Evolutionary conservation across 2,329 filamentous ascomycete species (phyloP).

Genomic region (Elsinoe perseae): DNA sequence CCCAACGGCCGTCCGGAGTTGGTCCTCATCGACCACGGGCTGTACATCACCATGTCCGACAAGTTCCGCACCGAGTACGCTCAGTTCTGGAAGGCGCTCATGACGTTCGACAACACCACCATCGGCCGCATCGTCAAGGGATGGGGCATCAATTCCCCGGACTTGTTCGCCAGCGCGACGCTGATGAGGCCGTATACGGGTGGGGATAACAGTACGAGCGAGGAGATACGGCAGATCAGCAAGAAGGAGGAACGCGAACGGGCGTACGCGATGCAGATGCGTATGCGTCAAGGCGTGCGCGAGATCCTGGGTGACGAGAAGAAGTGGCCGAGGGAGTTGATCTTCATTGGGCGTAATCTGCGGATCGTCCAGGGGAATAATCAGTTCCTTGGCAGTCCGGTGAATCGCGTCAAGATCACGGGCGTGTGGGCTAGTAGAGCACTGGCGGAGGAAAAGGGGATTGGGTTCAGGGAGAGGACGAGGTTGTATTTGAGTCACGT

Average conservation of each 20-base stretch:
- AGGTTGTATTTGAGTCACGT: slow-evolving; percentile 68
- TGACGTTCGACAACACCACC: slow-evolving; percentile 85
- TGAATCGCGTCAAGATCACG: slow-evolving; percentile 89
- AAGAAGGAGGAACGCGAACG: slow-evolving; percentile 49
- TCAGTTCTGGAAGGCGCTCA: slow-evolving; percentile 84
- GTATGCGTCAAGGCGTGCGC: slow-evolving; percentile 63
- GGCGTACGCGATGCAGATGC: slow-evolving; percentile 73
- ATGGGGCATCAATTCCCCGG: slow-evolving; percentile 85
- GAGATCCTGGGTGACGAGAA: slow-evolving; percentile 76
- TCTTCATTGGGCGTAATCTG: slow-evolving; percentile 87
- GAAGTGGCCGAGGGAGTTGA: slow-evolving; percentile 81
- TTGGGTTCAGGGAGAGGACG: slow-evolving; percentile 55
- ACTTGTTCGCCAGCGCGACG: slow-evolving; percentile 86
- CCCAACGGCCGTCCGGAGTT: slow-evolving; percentile 78
- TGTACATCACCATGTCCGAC: slow-evolving; percentile 86
- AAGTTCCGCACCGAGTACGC: slow-evolving; percentile 80
- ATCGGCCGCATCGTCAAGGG: slow-evolving; percentile 62
- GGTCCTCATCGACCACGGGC: slow-evolving; percentile 91
- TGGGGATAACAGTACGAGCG: slow-evolving; percentile 60
- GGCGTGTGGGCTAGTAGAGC: slow-evolving; percentile 81
- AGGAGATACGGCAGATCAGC: slow-evolving; percentile 43
- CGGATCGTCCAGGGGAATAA: slow-evolving; percentile 92
- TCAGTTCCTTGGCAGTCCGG: slow-evolving; percentile 78
- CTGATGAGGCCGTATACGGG: slow-evolving; percentile 86
- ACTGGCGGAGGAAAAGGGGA: slow-evolving; percentile 64